Percentiles rank a stretch among this genome's conserved stretches.
These are phyloP conservation scores for Alisma plantagoaquatica DNA, from an alignment of 106 monocot genomes.

Conservation along the genomic window DNA sequence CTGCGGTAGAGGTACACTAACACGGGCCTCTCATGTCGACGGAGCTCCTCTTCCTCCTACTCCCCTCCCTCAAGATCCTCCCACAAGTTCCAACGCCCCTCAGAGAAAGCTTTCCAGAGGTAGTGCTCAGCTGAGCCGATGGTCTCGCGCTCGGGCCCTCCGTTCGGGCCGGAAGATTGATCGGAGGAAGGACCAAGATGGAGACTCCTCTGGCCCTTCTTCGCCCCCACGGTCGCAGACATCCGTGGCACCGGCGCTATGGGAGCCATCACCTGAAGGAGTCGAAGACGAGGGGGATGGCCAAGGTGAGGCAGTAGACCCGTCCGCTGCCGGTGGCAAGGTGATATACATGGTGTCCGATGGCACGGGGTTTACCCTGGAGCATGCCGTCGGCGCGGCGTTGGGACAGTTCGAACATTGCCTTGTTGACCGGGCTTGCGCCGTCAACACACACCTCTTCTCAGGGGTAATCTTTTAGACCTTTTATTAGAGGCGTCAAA, in stretches of 20 bases:
- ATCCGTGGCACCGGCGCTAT: too few species aligned
- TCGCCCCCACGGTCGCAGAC: too few species aligned
- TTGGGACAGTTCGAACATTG: conserved; percentile 92
- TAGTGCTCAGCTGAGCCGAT: conserved; percentile 46
- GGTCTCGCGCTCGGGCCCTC: conserved; percentile 61
- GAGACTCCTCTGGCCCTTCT: neutral
- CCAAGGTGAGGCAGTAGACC: too few species aligned
- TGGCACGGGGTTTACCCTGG: conserved; percentile 93
- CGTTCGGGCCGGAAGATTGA: conserved; percentile 47
- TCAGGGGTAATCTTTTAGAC: conserved; percentile 79
- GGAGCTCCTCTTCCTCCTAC: too few species aligned
- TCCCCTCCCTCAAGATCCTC: too few species aligned
- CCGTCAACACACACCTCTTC: conserved; percentile 83
- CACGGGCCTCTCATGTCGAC: too few species aligned
- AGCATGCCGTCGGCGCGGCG: conserved; percentile 82
- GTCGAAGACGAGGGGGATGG: neutral
- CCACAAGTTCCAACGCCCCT: too few species aligned
- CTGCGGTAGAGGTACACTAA: too few species aligned
- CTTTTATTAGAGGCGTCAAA: too few species aligned
- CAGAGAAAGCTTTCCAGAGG: too few species aligned
- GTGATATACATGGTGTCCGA: conserved; percentile 92
- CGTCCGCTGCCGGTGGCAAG: conserved; percentile 44
- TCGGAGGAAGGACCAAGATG: conserved; percentile 14
- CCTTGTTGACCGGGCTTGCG: conserved; percentile 53
- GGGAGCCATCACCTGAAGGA: too few species aligned